A percentile compares a stretch with the other conserved stretches of the same genome.
These are phyloP conservation scores for Smittium mucronatum DNA, from an alignment of 371 early-diverging fungal species.

Conservation along the genomic window DNA sequence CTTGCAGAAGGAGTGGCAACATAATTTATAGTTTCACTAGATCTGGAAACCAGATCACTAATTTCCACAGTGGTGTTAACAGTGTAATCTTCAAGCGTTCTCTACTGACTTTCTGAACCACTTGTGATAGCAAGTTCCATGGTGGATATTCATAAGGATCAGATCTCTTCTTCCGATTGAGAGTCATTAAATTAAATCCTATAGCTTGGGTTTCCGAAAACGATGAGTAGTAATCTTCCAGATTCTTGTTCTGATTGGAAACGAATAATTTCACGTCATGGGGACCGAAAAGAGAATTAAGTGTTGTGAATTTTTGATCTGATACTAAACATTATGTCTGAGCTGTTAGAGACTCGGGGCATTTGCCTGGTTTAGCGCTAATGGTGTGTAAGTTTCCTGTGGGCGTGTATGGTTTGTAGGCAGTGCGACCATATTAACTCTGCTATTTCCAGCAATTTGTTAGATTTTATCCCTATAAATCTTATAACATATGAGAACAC, in stretches of 20 bases:
- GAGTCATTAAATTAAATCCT: slow-evolving; percentile 24
- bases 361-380: not conserved
- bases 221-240: slow-evolving; percentile 16
- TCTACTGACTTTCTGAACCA: slow-evolving; percentile 16
- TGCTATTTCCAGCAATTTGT: not conserved
- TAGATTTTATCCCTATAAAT: not conserved
- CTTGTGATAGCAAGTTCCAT: slow-evolving; percentile 23
- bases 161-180: slow-evolving; percentile 15
- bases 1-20: not conserved
- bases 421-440: not conserved
- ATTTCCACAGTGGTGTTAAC: slow-evolving; percentile 7
- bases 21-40: not conserved
- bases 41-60: not conserved
- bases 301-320: not conserved
- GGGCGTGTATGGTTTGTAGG: not conserved
- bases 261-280: slow-evolving; percentile 29
- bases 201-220: slow-evolving; percentile 19
- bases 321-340: slow-evolving; percentile 12
- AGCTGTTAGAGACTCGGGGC: not conserved
- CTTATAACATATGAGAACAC: not conserved
- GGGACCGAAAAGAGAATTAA: not conserved
- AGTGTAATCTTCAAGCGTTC: slow-evolving; percentile 8
- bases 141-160: slow-evolving; percentile 20
- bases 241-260: slow-evolving; percentile 10
- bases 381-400: not conserved